Base-by-base conservation (phyloP, 1,284 basidiomycete genomes). In the Afroboletus lepidellus region DNA sequence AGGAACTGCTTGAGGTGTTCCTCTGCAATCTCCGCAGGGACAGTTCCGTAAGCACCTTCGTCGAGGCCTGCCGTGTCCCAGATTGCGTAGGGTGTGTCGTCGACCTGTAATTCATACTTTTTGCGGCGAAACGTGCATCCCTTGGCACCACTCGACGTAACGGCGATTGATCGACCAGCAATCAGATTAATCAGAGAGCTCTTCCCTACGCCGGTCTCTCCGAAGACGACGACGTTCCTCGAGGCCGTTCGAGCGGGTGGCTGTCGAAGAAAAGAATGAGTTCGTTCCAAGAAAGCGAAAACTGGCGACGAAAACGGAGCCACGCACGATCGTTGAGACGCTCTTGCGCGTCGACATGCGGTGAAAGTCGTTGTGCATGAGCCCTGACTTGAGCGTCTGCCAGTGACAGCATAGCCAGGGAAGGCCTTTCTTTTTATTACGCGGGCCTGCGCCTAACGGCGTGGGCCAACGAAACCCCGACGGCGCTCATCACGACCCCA, bases 21-120 rank as follows among this genome's bases (percentile, higher is more conserved):
- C 25, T 64, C 65, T 48, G 68, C 65, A 46, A 56, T 51, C 45
- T 63, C 60, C 45, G 63, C 66, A 51, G 65, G 68, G 41, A 69
- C 53, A 5, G 45, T 57, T 55, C 66, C 67, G 41, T 55, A 50
- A 33, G 59, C 32, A 11, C 68, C 65, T 51, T 70, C 65, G 18
- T 68, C 59, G 6, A 66, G 67, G n/a, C 65, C 65, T 37, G 57
- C 45, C 2, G 68, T 66, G 38, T 66, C 68, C 61, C 65, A 66
- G 38, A 66, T 54, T 36, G 60, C 49, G 27, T 59, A 66, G 3
- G 29, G 48, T 37, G 51, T 62, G 51, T 56, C 59, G 12, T 57
- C 51, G 48, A 70, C 53, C 23, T 56, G 52, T 23, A 67, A 51
- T 50, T 64, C 67, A 62, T 66, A 62, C 34, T 62, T 61, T 50